Evolutionary conservation across 768 basidiomycete genomes (phyloP).

Genomic region (Mycena chlorophos): DNA sequence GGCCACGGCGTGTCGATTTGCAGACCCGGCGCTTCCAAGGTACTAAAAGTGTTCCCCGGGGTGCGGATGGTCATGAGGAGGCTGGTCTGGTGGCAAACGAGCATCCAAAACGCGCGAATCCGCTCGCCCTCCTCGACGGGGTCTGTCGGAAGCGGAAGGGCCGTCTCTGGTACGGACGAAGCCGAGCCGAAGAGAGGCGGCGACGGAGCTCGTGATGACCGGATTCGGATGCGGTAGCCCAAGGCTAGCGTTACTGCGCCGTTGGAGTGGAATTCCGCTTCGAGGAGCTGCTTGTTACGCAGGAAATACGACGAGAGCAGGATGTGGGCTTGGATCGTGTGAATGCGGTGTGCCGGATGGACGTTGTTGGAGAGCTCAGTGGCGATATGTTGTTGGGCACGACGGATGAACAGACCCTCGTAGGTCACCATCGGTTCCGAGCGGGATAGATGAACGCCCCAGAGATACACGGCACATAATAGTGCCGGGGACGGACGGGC

Average conservation of each 20-base stretch:
- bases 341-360: conserved; percentile 17
- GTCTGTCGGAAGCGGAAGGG: conserved; percentile 17
- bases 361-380: conserved; percentile 18
- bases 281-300: conserved; percentile 18
- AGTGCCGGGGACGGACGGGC: conserved; percentile 20
- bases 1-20: conserved; percentile 29
- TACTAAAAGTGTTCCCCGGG: conserved; percentile 13
- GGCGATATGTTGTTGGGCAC: conserved; percentile 20
- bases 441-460: conserved; percentile 21
- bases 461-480: conserved; percentile 18
- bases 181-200: conserved; percentile 16
- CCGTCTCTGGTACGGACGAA: conserved; percentile 1
- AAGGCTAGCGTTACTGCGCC: conserved; percentile 20
- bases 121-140: conserved; percentile 24
- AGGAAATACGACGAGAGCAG: conserved; percentile 21
- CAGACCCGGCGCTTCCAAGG: conserved; percentile 18
- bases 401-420: conserved; percentile 20
- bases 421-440: conserved; percentile 20
- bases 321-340: conserved; percentile 24
- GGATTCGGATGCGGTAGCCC: conserved; percentile 18
- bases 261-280: conserved; percentile 21
- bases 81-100: conserved; percentile 19
- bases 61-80: conserved; percentile 16
- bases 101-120: conserved; percentile 25
- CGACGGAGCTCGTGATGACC: conserved; percentile 12